Evolutionary conservation across 306 rosid genomes (phyloP), one percentile per base, ranked within the genome.

Genomic region (Quercus berberidifolia): DNA sequence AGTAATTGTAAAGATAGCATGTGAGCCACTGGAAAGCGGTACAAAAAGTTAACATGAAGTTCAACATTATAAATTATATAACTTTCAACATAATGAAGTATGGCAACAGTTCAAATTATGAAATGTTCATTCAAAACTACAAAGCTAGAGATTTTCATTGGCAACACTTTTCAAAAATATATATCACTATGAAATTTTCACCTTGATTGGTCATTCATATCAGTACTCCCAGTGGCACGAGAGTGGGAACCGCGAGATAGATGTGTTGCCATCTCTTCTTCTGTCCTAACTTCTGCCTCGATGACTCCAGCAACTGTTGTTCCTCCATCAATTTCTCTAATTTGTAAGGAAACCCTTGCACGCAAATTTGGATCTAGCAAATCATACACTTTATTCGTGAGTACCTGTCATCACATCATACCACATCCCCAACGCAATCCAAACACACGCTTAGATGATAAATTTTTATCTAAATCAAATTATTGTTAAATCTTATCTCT

Each of bases 131-230:
- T 28, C 1, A 30, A 54, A 51, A 12, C 43, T 67, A 78, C 5
- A 71, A 20, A 13, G 51, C 26, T 10, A 63, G 10, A 23, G 13
- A 56, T 35, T 26, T 33, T 33, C 30, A 25, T 25, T 25, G 25
- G 25, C 25, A 25, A 25, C 25, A 25, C 25, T 25, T 25, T 25
- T 25, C 25, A 25, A 25, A 25, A 25, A 25, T 25, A 25, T 25
- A 25, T 25, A 25, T 25, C 25, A 25, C 25, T 25, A 25, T 25
- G 25, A 25, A 25, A 25, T 25, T 25, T 25, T 25, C 52, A 10
- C 99, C 99, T 95, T 75, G 98, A 94, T 77, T 94, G 96, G 51
- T 92, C 92, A 63, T 94, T 92, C 98, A 94, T 92, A 77, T 94
- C 90, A 33, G 97, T 94, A 82, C 97, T 90, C 68, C 90, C 97